Percentiles rank a stretch among this genome's conserved stretches.
Evolutionary conservation across 371 early-diverging fungal genomes (phyloP).

Genomic region (Mucor velutinosus): DNA sequence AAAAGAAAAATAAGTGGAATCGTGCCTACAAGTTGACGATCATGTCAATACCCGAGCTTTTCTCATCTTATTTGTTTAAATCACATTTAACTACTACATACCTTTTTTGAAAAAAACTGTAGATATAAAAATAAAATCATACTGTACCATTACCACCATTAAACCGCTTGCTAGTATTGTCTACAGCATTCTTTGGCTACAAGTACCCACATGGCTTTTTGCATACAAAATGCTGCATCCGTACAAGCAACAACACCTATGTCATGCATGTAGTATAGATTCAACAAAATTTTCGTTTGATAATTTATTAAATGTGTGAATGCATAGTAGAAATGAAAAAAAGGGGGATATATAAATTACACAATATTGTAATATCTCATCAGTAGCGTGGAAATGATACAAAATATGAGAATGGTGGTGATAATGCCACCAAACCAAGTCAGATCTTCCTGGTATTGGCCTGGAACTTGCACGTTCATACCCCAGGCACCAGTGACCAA

Average conservation of each 20-base stretch:
- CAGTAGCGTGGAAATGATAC: conserved; percentile 26
- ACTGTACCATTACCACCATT: conserved; percentile 2
- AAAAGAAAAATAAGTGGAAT: background rate
- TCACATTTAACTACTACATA: conserved; percentile 3
- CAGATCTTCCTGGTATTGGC: conserved; percentile 55
- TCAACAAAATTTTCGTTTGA: too few relatives aligned
- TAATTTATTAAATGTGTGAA: background rate
- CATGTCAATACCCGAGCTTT: background rate
- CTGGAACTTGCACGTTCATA: conserved; percentile 86
- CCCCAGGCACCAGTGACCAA: conserved; percentile 93
- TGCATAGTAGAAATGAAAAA: background rate
- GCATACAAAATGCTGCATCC: too few relatives aligned
- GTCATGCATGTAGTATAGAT: background rate
- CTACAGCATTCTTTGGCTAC: too few relatives aligned
- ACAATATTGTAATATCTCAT: conserved; percentile 35
- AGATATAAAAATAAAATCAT: conserved; percentile 1
- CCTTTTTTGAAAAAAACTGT: conserved; percentile 3
- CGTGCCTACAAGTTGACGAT: background rate
- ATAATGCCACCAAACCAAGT: conserved; percentile 32
- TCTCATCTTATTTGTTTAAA: conserved; percentile 1
- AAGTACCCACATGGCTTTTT: background rate
- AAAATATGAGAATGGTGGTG: conserved; percentile 29
- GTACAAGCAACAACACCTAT: too few relatives aligned
- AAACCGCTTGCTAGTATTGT: background rate
- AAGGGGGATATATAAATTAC: conserved; percentile 3